Percentiles rank a stretch among this genome's conserved stretches.
Evolutionary conservation across 441 rosid genomes (phyloP).

Genomic region (Populus trichocarpa): DNA sequence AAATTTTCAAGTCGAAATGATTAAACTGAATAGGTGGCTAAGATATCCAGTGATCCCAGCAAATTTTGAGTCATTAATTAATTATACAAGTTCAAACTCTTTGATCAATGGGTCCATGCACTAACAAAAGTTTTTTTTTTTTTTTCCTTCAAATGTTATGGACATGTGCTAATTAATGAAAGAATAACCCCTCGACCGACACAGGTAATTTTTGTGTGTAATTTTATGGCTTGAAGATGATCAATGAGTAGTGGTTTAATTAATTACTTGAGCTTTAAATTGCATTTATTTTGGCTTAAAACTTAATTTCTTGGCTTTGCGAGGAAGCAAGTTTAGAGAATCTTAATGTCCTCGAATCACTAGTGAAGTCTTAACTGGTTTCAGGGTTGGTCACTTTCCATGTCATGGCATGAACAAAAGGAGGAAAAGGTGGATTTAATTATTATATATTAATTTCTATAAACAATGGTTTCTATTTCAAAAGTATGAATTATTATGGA

Average conservation of each 20-base stretch:
- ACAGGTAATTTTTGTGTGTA: background rate
- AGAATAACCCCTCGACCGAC: background rate
- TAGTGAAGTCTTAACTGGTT: background rate
- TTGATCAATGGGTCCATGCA: too few relatives aligned
- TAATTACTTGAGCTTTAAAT: slow-evolving; percentile 2
- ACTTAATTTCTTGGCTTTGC: slow-evolving; percentile 21
- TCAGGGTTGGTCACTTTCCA: slow-evolving; percentile 1
- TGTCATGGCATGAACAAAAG: background rate
- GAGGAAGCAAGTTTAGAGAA: slow-evolving; percentile 31
- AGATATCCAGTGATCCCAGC: too few relatives aligned
- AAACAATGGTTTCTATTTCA: background rate
- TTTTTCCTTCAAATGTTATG: background rate
- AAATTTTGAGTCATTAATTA: too few relatives aligned
- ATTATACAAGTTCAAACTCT: too few relatives aligned
- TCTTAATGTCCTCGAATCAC: slow-evolving; percentile 22
- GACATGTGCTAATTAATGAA: background rate
- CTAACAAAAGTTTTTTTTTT: too few relatives aligned
- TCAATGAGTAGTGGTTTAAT: background rate
- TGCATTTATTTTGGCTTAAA: background rate
- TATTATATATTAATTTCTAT: background rate
- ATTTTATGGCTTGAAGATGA: background rate
- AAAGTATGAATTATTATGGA: background rate
- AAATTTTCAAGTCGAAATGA: too few relatives aligned
- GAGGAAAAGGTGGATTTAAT: background rate
- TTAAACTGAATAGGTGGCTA: too few relatives aligned